A percentile compares a stretch with the other conserved stretches of the same genome.
Conservation (phyloP, 192 early-diverging fungal genomes). For the Mortierella alpina region DNA sequence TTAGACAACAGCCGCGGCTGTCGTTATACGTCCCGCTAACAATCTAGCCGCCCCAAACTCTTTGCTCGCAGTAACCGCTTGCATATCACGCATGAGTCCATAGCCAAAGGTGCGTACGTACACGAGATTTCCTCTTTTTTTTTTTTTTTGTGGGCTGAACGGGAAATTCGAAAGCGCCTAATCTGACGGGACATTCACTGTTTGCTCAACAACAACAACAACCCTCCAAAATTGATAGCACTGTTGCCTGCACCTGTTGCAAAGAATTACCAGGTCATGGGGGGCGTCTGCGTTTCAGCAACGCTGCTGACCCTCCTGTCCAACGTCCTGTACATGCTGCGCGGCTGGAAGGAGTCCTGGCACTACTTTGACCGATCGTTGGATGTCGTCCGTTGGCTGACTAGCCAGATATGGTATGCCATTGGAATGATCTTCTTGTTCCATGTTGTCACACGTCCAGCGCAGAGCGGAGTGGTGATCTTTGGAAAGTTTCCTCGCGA, state of each 20-base stretch:
- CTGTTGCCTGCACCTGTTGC: slow-evolving; percentile 40
- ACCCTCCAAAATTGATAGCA: slow-evolving; percentile 5
- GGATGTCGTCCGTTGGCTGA: slow-evolving; percentile 35
- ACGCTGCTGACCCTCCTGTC: slow-evolving; percentile 21
- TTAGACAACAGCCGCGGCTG: not conserved
- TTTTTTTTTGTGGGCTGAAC: not conserved
- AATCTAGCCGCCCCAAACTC: not conserved
- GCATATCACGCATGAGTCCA: slow-evolving; percentile 46
- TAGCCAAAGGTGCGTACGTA: slow-evolving; percentile 33
- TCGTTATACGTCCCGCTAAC: not conserved
- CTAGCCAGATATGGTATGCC: slow-evolving; percentile 51
- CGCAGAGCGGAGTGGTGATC: slow-evolving; percentile 49
- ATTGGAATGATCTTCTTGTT: slow-evolving; percentile 51
- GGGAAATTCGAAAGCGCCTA: not conserved
- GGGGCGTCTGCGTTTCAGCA: slow-evolving; percentile 31
- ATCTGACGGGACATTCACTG: not conserved
- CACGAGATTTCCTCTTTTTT: not conserved
- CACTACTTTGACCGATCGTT: slow-evolving; percentile 21
- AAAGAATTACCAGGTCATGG: slow-evolving; percentile 35
- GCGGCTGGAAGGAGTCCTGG: slow-evolving; percentile 41
- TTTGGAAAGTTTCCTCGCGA: slow-evolving; percentile 51
- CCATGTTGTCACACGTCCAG: slow-evolving; percentile 48
- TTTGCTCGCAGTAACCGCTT: slow-evolving; percentile 11
- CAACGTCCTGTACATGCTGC: slow-evolving; percentile 48
- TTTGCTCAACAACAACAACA: not conserved